Evolutionary conservation across 2,329 filamentous ascomycete genomes (phyloP).

Genomic region (Arthroderma sp.): DNA sequence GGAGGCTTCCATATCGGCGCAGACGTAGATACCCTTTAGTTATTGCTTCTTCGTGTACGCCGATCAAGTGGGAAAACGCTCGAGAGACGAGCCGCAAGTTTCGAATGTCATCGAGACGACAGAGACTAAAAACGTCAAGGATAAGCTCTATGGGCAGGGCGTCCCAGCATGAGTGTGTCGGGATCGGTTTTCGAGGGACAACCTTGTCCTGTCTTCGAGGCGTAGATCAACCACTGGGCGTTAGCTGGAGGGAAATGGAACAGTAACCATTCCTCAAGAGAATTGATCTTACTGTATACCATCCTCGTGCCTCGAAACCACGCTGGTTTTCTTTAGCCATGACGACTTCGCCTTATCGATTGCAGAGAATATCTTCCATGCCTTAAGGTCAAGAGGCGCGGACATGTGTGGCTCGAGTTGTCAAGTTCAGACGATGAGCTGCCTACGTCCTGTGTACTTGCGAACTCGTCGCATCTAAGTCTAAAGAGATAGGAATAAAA

Average conservation of each 20-base stretch:
- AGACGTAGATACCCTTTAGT: conserved; percentile 29
- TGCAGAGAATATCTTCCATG: conserved; percentile 8
- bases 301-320: background rate
- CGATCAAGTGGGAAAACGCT: conserved; percentile 24
- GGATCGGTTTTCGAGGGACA: background rate
- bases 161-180: conserved; percentile 24
- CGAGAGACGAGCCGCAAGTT: conserved; percentile 27
- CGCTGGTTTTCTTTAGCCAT: conserved; percentile 3
- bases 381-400: conserved; percentile 7
- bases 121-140: conserved; percentile 29
- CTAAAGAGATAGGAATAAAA: too few relatives aligned
- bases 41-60: conserved; percentile 26
- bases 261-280: too few relatives aligned
- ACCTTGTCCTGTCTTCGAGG: too few relatives aligned
- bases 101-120: conserved; percentile 25
- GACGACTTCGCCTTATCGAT: conserved; percentile 10
- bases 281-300: background rate
- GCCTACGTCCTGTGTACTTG: too few relatives aligned
- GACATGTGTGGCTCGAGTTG: conserved; percentile 3
- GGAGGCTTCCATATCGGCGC: conserved; percentile 30
- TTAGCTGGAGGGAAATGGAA: too few relatives aligned
- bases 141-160: conserved; percentile 29
- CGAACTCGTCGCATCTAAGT: too few relatives aligned
- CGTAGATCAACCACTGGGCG: too few relatives aligned
- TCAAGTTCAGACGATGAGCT: too few relatives aligned